These are phyloP conservation scores for Vicia villosa DNA, from an alignment of 306 rosid species.

Conservation along the genomic window DNA sequence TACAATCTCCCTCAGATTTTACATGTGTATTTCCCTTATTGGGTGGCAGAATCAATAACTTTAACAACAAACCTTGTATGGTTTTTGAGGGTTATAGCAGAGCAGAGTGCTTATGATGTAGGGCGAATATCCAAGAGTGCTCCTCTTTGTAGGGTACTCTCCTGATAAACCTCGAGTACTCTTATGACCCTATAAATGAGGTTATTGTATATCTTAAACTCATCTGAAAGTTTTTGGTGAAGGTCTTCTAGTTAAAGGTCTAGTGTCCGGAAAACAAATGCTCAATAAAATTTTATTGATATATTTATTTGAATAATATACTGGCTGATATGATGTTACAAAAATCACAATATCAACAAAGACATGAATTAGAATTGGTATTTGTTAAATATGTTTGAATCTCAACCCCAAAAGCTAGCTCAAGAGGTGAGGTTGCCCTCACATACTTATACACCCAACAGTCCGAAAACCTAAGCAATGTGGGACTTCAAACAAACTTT, in stretches of 20 bases:
- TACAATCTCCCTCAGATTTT: background rate
- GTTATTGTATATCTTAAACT: background rate
- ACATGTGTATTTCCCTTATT: background rate
- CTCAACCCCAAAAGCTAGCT: too few relatives aligned
- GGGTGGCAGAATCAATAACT: background rate
- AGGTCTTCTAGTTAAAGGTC: background rate
- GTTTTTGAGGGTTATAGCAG: background rate
- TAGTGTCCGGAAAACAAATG: background rate
- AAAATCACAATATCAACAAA: background rate
- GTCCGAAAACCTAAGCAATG: too few relatives aligned
- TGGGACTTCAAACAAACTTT: too few relatives aligned
- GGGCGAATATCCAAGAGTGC: background rate
- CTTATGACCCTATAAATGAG: background rate
- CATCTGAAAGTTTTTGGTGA: background rate
- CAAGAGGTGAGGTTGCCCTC: too few relatives aligned
- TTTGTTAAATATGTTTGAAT: too few relatives aligned
- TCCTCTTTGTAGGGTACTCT: background rate
- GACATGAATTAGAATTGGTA: background rate
- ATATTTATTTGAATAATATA: background rate
- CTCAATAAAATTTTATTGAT: background rate
- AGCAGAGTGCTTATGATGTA: constrained; percentile 1
- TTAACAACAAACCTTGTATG: constrained; percentile 8
- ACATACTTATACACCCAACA: too few relatives aligned
- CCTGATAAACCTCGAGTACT: background rate
- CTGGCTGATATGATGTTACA: background rate